Evolutionary conservation across 2,329 filamentous ascomycete genomes (phyloP).

Genomic region (Verticillium nubilum): DNA sequence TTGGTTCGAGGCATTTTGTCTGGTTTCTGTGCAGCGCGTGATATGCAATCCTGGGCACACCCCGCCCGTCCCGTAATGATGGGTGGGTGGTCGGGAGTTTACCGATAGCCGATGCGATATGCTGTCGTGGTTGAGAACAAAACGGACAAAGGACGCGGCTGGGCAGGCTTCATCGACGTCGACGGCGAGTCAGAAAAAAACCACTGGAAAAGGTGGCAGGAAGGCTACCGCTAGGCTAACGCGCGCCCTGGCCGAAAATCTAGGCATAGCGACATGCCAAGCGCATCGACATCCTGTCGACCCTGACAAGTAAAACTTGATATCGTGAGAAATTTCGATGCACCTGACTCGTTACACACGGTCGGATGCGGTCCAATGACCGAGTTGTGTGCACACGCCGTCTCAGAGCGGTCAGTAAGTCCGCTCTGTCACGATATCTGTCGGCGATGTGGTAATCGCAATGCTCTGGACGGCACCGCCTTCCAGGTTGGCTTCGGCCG

Average conservation of each 20-base stretch:
- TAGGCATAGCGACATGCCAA: background rate
- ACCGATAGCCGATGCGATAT: constrained; percentile 1
- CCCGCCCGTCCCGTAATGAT: background rate
- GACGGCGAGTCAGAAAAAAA: background rate
- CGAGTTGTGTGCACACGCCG: background rate
- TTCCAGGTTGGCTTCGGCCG: background rate
- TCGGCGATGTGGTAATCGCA: background rate
- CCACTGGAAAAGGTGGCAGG: background rate
- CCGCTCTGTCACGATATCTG: background rate
- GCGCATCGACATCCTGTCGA: background rate
- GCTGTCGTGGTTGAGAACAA: background rate
- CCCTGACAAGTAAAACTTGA: background rate
- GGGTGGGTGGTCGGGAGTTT: constrained; percentile 1
- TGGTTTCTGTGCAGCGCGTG: background rate
- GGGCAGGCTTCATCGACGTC: background rate
- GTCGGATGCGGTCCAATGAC: background rate
- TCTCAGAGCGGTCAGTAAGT: background rate
- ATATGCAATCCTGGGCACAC: background rate
- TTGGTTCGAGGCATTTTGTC: background rate
- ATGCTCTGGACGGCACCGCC: background rate
- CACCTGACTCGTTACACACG: constrained; percentile 1
- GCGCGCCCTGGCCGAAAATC: background rate
- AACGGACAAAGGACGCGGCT: background rate
- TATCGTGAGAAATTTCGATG: constrained; percentile 1
- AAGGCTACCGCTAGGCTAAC: background rate